Evolutionary conservation across 306 rosid genomes (phyloP), one percentile per base, ranked within the genome.

Genomic region (Inga laurina): DNA sequence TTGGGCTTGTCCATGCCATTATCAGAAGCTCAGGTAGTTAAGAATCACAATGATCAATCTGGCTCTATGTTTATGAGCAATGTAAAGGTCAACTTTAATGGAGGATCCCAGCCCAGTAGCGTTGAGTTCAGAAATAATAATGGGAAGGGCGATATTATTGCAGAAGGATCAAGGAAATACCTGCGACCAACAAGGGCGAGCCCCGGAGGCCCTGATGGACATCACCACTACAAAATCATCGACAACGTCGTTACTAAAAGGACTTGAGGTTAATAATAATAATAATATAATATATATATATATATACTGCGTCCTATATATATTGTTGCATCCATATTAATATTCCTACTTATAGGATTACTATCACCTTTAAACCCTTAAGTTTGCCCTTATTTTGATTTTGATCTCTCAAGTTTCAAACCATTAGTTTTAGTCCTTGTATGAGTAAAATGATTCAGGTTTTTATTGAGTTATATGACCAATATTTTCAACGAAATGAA

Each of bases 131-230:
- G 85, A 66, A 66, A 56, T 54, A 57, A 48, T 19, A 57, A 48
- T 19, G 9, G 22, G 61, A 54, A 54, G 24, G n/a, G 57, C 0
- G 79, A 52, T 18, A 54, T n/a, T 21, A 70, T 76, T 46, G 87
- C 76, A 66, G 77, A 80, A 48, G 74, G 46, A 49, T 49, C 54
- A 22, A 82, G 65, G 57, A 77, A 34, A 30, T 41, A 57, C 75
- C 54, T 30, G 52, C 87, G 74, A 64, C 75, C 7, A 22, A 77
- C 81, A 34, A 81, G 34, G 34, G 34, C 51, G 57, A 88, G 90
- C 46, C 90, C 90, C 0, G 90, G 90, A 21, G 90, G 90, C 10
- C 90, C 90, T 57, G 90, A 88, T 77, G 85, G 70, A 61, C 88
- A 88, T 45, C 90, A 88, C 56, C 87, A 88, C 81, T 85, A 66